Evolutionary conservation across 495 filamentous ascomycete species (phyloP).

Genomic region (Neurospora tetraspora): DNA sequence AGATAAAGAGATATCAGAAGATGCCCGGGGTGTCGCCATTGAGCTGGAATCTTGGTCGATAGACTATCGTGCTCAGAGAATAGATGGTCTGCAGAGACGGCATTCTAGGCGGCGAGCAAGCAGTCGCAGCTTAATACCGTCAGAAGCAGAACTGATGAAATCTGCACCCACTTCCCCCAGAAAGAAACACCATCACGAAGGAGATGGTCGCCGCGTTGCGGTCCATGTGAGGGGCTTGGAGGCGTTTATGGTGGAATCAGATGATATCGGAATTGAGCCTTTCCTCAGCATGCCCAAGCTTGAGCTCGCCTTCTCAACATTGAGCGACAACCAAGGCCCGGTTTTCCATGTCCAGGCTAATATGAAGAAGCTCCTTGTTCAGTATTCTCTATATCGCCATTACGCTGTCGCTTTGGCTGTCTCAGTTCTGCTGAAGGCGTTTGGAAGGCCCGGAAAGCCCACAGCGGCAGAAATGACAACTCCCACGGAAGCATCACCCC

Average conservation of each 20-base stretch:
- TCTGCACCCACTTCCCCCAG: constrained; percentile 51
- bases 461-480: constrained; percentile 8
- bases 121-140: constrained; percentile 45
- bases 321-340: constrained; percentile 75
- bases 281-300: constrained; percentile 81
- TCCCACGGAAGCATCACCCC: constrained; percentile 15
- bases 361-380: constrained; percentile 64
- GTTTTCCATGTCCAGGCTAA: constrained; percentile 79
- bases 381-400: constrained; percentile 91
- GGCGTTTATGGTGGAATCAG: constrained; percentile 77
- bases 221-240: constrained; percentile 76
- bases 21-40: constrained; percentile 69
- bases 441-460: constrained; percentile 41
- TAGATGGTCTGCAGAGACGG: constrained; percentile 41
- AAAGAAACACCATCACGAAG: constrained; percentile 45
- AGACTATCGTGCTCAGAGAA: constrained; percentile 77
- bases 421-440: constrained; percentile 65
- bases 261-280: constrained; percentile 73
- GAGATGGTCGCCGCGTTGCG: constrained; percentile 75
- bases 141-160: constrained; percentile 48
- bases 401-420: constrained; percentile 80
- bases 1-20: constrained; percentile 67
- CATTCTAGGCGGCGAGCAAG: constrained; percentile 47
- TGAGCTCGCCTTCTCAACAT: constrained; percentile 75
- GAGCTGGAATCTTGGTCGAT: constrained; percentile 86